These are phyloP conservation scores for Populus hybrid DNA, from an alignment of 441 rosid species.

Conservation along the genomic window DNA sequence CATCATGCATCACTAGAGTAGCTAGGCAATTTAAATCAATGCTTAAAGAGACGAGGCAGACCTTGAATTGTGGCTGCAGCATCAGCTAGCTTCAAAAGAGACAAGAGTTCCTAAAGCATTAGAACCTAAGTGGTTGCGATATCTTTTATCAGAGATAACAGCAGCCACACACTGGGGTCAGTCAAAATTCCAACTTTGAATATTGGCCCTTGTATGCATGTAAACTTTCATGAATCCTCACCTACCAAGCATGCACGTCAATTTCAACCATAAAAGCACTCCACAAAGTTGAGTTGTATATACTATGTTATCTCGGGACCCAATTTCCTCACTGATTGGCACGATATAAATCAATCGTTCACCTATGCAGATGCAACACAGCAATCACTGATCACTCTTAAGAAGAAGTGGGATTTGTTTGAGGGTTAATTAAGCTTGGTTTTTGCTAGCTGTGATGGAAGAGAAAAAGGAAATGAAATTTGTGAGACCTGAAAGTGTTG, in stretches of 20 bases:
- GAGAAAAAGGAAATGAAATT: slow-evolving; percentile 22
- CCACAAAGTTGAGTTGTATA: background rate
- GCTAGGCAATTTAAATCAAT: background rate
- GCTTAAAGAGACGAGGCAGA: background rate
- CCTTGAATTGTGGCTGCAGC: background rate
- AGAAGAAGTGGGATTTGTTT: background rate
- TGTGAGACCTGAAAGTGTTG: background rate
- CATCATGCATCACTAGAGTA: too few species aligned
- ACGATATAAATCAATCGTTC: background rate
- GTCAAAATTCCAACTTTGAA: background rate
- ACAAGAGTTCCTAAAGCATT: background rate
- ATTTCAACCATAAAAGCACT: background rate
- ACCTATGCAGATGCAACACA: background rate
- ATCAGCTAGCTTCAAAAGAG: background rate
- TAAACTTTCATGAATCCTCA: background rate
- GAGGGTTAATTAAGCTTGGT: background rate
- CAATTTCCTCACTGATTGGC: background rate
- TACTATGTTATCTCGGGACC: background rate
- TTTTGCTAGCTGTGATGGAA: background rate
- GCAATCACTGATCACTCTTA: background rate
- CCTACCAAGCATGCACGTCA: slow-evolving; percentile 7
- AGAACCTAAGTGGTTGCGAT: background rate
- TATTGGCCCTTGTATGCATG: background rate
- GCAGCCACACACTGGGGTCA: slow-evolving; percentile 2
- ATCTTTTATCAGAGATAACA: background rate